Evolutionary conservation across 2,329 filamentous ascomycete genomes (phyloP).

Genomic region (Aspergillus pseudoviridinutans): DNA sequence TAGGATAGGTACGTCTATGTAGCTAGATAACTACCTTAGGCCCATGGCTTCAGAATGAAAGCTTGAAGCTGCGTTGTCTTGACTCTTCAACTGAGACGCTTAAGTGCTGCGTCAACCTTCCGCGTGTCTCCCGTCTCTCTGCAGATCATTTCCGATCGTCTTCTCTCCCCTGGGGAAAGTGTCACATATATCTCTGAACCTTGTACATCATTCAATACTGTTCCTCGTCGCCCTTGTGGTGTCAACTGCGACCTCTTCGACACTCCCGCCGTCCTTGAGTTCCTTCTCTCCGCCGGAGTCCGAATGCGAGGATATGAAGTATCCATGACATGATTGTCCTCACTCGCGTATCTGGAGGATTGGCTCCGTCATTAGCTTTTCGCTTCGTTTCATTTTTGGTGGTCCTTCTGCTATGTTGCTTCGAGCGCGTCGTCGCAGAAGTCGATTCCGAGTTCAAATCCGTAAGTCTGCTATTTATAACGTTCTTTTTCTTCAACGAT

Average conservation of each 20-base stretch:
- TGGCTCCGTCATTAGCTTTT: conserved; percentile 5
- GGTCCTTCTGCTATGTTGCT: conserved; percentile 16
- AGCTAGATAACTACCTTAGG: background rate
- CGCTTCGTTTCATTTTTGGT: conserved; percentile 13
- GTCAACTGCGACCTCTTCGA: conserved; percentile 1
- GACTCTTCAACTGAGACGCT: background rate
- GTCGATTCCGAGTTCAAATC: conserved; percentile 36
- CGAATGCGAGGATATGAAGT: conserved; percentile 19
- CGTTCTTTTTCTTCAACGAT: background rate
- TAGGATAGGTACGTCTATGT: too few species aligned
- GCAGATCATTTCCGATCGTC: background rate
- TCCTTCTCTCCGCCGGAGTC: background rate
- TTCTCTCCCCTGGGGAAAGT: background rate
- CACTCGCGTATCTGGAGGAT: conserved; percentile 13
- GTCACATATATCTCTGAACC: background rate
- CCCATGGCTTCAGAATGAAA: background rate
- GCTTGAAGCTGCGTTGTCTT: background rate
- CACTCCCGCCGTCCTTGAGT: background rate
- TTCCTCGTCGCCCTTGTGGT: conserved; percentile 1
- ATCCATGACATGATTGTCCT: conserved; percentile 27
- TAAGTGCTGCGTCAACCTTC: background rate
- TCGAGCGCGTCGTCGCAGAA: conserved; percentile 19
- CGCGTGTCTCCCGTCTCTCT: background rate
- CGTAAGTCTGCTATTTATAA: conserved; percentile 19
- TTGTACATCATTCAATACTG: background rate